Base-by-base conservation (phyloP, 768 basidiomycete genomes). In the Crucibulum laeve region DNA sequence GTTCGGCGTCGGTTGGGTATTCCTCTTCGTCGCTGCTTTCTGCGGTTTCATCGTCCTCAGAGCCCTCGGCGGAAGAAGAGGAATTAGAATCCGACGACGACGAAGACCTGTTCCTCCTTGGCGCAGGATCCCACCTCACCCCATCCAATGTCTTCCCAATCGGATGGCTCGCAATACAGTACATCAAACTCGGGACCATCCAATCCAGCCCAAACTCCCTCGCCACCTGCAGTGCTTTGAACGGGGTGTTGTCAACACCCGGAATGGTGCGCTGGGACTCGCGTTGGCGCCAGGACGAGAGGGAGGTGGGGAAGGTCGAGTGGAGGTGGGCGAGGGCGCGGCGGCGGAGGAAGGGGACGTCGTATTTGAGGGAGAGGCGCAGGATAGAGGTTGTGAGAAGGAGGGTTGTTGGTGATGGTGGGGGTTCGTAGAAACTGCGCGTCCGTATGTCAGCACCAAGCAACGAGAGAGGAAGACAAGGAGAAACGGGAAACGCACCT, bases 301-400 rank as follows among this genome's bases (percentile, higher is more conserved):
- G 61, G 11, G 65, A 57, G 13, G 52, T 60, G 3, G 69, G 69
- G 52, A 66, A 71, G 3, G 65, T 62, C 21, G 56, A 50, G n/a
- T 49, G 47, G 22, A 71, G 60, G 50, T 69, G 67, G 4, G 49
- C 46, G 21, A 69, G 47, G 4, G 65, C 63, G 28, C 67, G 63
- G 3, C 44, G 49, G 14, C 60, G 61, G 25, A 70, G 63, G 45
- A 56, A 62, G 35, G 48, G 53, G 4, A 67, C 64, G 46, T 69
- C 61, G 53, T 70, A 70, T 55, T 70, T 71, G 19, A 59, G 54
- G 38, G 60, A 59, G 45, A 71, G 55, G 3, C 65, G 62, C n/a
- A 71, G 58, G 15, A 71, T 54, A 22, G 61, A 58, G n/a, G 63
- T 57, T 4, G 67, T 55, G 41, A 64, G 59, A 13, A 40, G 43